Evolutionary conservation across 2,329 filamentous ascomycete species (phyloP), one percentile per base, ranked within the genome.

Genomic region (Trichoderma afroharzianum): DNA sequence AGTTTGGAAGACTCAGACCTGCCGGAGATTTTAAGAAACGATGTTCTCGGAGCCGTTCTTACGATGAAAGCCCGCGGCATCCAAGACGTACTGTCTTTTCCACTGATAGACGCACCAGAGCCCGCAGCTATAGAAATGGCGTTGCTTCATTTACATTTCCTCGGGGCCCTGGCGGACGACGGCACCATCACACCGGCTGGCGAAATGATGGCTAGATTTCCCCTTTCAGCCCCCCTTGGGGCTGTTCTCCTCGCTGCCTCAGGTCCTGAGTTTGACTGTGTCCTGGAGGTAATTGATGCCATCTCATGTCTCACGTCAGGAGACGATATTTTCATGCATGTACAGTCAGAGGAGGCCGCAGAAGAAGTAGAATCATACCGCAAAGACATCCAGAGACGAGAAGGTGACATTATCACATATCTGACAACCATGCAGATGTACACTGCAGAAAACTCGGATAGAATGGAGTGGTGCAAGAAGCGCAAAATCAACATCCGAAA

Each of bases 51-150:
- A 39, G 93, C 95, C 0, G 86, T 98, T 1, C 84, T 99, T 11
- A 97, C 93, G 0, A 97, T 99, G 92, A 98, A 97, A 80, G 94
- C 95, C 0, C 89, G 94, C 68, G 94, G 95, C 0, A 91, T 98
- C 14, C 87, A 93, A 30, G 92, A 98, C 77, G 88, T 97, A 2
- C 84, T 94, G 24, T 84, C 86, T 0, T 99, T 99, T 73, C 94
- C 95, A 0, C 89, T 98, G 62, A 90, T 98, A 79, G 94, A 97
- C 70, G 87, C 88, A 0, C 96, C 96, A 0, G 90, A 93, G 9
- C 82, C 90, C 3, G 92, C 97, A 74, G 88, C 93, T 0, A 88
- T 98, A 63, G 90, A 95, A 76, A 94, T 94, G 75, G 94, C 95
- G 0, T 84, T 98, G 1, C 81, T 96, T 6, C 92, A 96, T 68